phyloP scores from a whole-genome alignment of 257 asterid genomes.

The Solanum habrochaites region DNA sequence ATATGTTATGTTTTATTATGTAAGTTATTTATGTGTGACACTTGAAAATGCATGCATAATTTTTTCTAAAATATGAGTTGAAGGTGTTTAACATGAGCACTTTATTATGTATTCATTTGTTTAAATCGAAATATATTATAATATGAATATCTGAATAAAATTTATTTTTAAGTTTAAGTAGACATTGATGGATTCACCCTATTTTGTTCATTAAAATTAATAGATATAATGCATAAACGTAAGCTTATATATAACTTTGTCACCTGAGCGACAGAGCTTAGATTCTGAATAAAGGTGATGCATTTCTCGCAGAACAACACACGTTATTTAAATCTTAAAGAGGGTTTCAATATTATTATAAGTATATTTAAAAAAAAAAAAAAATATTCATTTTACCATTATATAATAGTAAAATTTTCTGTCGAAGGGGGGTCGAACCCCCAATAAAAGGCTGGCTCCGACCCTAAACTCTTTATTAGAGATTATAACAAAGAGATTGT shows the following conservation, averaged over 20 bases:
- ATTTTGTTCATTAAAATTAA: neutral
- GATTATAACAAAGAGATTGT: no score
- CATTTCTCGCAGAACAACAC: no score
- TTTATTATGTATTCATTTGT: neutral
- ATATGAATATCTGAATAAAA: neutral
- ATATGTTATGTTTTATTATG: neutral
- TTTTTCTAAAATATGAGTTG: neutral
- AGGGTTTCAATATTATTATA: no score
- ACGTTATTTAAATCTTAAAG: no score
- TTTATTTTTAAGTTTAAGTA: neutral
- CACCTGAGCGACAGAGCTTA: no score
- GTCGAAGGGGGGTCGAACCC: no score
- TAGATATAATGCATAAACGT: neutral
- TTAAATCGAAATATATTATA: neutral
- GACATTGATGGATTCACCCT: neutral
- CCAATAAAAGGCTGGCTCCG: no score
- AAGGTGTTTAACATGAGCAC: neutral
- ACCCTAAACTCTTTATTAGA: neutral
- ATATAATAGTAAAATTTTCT: no score
- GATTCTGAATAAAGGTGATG: no score
- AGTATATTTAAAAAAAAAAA: no score
- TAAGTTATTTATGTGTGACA: neutral
- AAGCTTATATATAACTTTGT: no score
- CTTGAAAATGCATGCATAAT: neutral
- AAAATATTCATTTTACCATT: no score